phyloP scores from a whole-genome alignment of 208 protist species.

The Trypanosoma conorhini region DNA sequence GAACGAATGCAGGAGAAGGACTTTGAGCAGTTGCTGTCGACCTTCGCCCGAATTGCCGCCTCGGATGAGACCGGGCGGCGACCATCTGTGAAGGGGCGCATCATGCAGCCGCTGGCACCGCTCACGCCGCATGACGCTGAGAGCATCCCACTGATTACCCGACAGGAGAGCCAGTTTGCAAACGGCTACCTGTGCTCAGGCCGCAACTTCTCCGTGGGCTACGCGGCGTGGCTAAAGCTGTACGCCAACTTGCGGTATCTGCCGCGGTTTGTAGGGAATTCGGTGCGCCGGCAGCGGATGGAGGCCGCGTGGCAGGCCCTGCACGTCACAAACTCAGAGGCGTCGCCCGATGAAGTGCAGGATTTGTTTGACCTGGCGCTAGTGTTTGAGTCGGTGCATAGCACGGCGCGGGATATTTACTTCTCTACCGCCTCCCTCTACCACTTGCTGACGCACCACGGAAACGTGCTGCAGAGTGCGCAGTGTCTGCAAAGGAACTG shows the following conservation, averaged over 20 bases:
- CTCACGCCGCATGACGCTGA: slow-evolving; percentile 7
- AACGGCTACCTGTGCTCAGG: slow-evolving; percentile 14
- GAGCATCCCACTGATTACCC: slow-evolving; percentile 14
- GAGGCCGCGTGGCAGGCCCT: slow-evolving; percentile 52
- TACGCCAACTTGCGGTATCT: slow-evolving; percentile 8
- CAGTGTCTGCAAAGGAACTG: slow-evolving; percentile 68
- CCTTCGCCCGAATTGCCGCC: slow-evolving; percentile 34
- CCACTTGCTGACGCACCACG: slow-evolving; percentile 46
- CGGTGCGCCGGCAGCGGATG: slow-evolving; percentile 41
- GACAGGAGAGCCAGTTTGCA: slow-evolving; percentile 26
- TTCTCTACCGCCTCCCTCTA: slow-evolving; percentile 59
- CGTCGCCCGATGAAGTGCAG: slow-evolving; percentile 56
- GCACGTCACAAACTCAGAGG: slow-evolving; percentile 53
- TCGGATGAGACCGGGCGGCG: neutral
- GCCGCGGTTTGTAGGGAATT: slow-evolving; percentile 31
- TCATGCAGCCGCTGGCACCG: slow-evolving; percentile 1
- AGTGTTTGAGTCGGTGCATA: slow-evolving; percentile 54
- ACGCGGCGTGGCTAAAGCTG: slow-evolving; percentile 21
- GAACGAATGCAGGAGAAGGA: slow-evolving; percentile 83
- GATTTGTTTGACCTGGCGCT: slow-evolving; percentile 50
- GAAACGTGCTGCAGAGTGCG: slow-evolving; percentile 69
- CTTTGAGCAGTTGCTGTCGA: slow-evolving; percentile 50
- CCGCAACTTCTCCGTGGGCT: slow-evolving; percentile 13
- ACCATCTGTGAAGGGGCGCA: slow-evolving; percentile 20
- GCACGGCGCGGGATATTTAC: slow-evolving; percentile 63